Conservation (phyloP, 345 rosid genomes). For the Bretschneidera sinensis region DNA sequence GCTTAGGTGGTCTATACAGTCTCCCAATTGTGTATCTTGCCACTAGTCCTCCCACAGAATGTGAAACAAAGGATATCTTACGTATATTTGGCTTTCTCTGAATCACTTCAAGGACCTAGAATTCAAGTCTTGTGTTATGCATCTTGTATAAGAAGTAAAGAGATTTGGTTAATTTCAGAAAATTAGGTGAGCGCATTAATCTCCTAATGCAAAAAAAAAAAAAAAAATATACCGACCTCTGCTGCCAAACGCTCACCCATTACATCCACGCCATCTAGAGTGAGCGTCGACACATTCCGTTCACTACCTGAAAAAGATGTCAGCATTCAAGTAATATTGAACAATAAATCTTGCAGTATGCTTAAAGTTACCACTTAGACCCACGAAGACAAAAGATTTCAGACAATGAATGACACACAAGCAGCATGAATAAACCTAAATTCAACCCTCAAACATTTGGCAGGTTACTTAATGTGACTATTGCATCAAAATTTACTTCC, state of each 20-base stretch:
- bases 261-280: conserved; percentile 92
- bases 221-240: conserved; percentile 47
- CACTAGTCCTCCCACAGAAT: conserved; percentile 85
- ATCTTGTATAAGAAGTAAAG: background rate
- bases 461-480: no score
- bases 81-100: conserved; percentile 51
- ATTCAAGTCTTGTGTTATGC: conserved; percentile 14
- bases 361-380: background rate
- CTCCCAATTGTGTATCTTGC: conserved; percentile 95
- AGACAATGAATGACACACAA: no score
- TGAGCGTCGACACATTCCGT: conserved; percentile 49
- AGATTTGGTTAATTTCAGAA: background rate
- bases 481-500: no score
- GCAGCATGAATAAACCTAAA: background rate
- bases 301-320: conserved; percentile 62
- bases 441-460: background rate
- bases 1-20: conserved; percentile 53
- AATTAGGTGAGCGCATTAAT: background rate
- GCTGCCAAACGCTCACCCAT: conserved; percentile 92
- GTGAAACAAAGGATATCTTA: conserved; percentile 90
- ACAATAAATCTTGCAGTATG: background rate
- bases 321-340: background rate
- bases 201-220: background rate
- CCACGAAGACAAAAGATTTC: background rate
- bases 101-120: conserved; percentile 75